These are phyloP conservation scores for Entomophthora muscae DNA, from an alignment of 371 early-diverging fungal genomes.

Conservation along the genomic window DNA sequence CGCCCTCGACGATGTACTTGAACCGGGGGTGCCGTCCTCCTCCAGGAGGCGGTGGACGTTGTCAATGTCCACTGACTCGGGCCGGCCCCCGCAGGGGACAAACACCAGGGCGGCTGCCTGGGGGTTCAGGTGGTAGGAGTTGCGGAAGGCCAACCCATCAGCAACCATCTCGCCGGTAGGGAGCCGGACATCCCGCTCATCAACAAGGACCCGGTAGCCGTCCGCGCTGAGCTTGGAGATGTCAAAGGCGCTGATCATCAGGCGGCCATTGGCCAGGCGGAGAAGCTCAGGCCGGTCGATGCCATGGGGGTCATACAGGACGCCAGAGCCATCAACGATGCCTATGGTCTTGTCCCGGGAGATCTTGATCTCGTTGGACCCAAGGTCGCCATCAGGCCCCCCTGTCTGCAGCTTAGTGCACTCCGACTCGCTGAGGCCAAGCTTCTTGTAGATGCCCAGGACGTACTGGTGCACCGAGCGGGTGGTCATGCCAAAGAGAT, in stretches of 20 bases:
- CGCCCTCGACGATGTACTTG: constrained; percentile 97
- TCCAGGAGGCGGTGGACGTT: constrained; percentile 66
- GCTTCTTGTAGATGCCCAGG: constrained; percentile 82
- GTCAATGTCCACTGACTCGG: constrained; percentile 88
- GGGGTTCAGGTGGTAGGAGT: constrained; percentile 83
- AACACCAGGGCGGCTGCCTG: constrained; percentile 69
- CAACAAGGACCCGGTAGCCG: constrained; percentile 89
- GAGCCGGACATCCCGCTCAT: constrained; percentile 71
- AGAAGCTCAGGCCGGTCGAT: constrained; percentile 71
- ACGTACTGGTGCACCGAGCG: constrained; percentile 97
- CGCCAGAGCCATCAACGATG: constrained; percentile 92
- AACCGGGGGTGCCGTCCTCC: constrained; percentile 66
- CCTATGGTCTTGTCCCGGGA: constrained; percentile 88
- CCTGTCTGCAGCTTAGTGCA: constrained; percentile 90
- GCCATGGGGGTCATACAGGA: constrained; percentile 85
- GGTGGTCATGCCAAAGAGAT: constrained; percentile 94
- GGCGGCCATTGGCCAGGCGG: constrained; percentile 61
- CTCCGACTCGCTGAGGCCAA: constrained; percentile 56
- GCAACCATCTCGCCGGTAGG: constrained; percentile 76
- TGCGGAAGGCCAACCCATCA: constrained; percentile 85
- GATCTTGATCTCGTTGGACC: constrained; percentile 96
- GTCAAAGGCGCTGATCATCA: constrained; percentile 85
- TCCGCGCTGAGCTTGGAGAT: constrained; percentile 46
- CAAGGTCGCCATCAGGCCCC: constrained; percentile 96
- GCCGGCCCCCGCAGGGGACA: constrained; percentile 96